A percentile compares a stretch with the other conserved stretches of the same genome.
Conservation (phyloP, 1,284 basidiomycete species). For the Cronartium ribicola region DNA sequence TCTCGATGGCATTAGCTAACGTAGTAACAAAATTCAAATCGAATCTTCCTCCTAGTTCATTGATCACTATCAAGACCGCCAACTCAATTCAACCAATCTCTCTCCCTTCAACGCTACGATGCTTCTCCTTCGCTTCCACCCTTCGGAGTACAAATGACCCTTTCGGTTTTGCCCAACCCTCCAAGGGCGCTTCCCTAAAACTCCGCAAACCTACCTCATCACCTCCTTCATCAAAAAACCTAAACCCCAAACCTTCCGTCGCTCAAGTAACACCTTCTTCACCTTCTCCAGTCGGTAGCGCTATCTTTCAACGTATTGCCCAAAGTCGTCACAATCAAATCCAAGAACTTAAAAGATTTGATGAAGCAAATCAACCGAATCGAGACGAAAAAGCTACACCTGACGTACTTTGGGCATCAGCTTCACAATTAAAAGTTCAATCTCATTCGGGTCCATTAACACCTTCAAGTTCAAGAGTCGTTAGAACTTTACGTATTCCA, state of each 20-base stretch:
- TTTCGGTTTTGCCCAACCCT: not conserved
- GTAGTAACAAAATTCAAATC: not conserved
- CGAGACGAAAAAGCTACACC: conserved; percentile 33
- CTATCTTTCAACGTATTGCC: conserved; percentile 26
- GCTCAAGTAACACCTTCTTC: not conserved
- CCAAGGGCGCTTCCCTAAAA: not conserved
- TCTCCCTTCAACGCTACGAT: not conserved
- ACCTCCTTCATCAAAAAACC: not conserved
- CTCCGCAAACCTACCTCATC: not conserved
- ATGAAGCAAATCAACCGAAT: conserved; percentile 3
- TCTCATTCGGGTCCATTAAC: conserved; percentile 34
- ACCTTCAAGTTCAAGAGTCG: conserved; percentile 28
- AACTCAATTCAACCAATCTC: not conserved
- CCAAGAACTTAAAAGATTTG: conserved; percentile 7
- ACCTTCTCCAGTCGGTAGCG: not conserved
- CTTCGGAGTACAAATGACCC: not conserved
- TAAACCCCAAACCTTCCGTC: not conserved
- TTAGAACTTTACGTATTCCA: conserved; percentile 21
- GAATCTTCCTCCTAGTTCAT: not conserved
- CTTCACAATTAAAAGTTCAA: conserved; percentile 27
- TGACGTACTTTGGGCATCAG: conserved; percentile 31
- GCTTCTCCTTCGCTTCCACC: not conserved
- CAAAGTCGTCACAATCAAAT: conserved; percentile 19
- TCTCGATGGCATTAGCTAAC: not conserved
- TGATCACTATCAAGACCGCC: not conserved